Evolutionary conservation across 2,329 filamentous ascomycete genomes (phyloP), one percentile per base, ranked within the genome.

Genomic region (Coniella vitis): DNA sequence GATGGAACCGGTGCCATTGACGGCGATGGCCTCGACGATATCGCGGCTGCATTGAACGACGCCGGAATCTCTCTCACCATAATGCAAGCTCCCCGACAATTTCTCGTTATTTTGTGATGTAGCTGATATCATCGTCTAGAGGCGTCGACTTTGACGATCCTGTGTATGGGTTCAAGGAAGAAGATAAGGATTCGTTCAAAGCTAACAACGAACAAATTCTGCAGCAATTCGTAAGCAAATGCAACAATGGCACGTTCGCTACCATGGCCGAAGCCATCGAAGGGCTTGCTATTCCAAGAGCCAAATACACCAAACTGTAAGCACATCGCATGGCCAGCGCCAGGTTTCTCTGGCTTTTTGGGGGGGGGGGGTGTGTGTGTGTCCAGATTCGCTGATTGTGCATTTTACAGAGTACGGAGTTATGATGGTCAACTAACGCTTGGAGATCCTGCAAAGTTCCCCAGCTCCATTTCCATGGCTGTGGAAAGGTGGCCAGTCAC

Each of bases 71-170:
- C 93, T 54, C 71, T 98, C 38, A 76, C 84, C 2, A 70, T 97
- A 10, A 69, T 97, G 84, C 90, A 65, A 65, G 85, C 75, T 10
- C 10, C 25, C 25, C 25, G 10, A 29, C 5, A 10, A 5, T 5
- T 10, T 29, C 10, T 29, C 25, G 25, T 29, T 29, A 5, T 5
- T 5, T 29, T 29, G 10, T 5, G 10, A 29, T 29, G 25, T 5
- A 29, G 10, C 25, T 29, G 25, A 29, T 10, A 29, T 5, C 25
- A 5, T 12, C 20, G 19, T 20, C 7, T 37, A 90, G 86, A 47
- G 93, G 93, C 13, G 80, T 95, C 16, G 93, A 98, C 63, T 97
- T 98, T 65, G 90, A 98, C 62, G 90, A 96, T 63, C 63, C 80
- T 1, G 90, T 95, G 2, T 95, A 85, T 61, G 90, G 90, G 37